phyloP scores from a whole-genome alignment of 805 yeast genomes.

The Starmerella apicola region DNA sequence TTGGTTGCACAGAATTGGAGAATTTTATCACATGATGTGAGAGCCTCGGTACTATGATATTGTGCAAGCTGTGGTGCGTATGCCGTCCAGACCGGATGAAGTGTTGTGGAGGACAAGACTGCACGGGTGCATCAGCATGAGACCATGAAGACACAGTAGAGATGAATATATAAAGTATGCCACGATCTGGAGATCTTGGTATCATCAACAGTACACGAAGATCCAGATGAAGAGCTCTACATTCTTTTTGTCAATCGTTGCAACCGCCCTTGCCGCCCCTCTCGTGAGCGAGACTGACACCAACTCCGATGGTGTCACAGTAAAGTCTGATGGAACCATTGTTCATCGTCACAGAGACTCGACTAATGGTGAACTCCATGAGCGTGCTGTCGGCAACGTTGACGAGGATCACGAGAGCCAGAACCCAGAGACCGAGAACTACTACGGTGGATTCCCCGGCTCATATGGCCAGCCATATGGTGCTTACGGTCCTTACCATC shows the following conservation, averaged over 20 bases:
- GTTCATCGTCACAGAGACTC: conserved; percentile 7
- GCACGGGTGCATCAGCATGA: no score
- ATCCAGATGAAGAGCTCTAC: conserved; percentile 6
- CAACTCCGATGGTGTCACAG: conserved; percentile 6
- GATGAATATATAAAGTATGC: no score
- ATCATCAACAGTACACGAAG: neutral
- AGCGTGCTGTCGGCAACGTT: conserved; percentile 2
- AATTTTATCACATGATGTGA: no score
- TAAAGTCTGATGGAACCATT: conserved; percentile 14
- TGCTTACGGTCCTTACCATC: neutral
- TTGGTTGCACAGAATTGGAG: no score
- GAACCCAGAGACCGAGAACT: conserved; percentile 5
- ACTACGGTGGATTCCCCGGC: conserved; percentile 1
- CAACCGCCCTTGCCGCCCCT: conserved; percentile 18
- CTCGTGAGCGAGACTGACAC: neutral
- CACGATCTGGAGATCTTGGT: no score
- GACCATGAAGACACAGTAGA: no score
- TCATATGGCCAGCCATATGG: neutral
- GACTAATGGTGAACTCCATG: conserved; percentile 1
- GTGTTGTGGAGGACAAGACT: no score
- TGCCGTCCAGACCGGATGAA: no score
- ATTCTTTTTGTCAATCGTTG: conserved; percentile 14
- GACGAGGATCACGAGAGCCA: conserved; percentile 4
- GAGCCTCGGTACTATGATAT: no score
- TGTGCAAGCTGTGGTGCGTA: no score